A percentile compares a stretch with the other conserved stretches of the same genome.
phyloP scores from a whole-genome alignment of 2,329 filamentous ascomycete species.

The Beauveria caledonica region DNA sequence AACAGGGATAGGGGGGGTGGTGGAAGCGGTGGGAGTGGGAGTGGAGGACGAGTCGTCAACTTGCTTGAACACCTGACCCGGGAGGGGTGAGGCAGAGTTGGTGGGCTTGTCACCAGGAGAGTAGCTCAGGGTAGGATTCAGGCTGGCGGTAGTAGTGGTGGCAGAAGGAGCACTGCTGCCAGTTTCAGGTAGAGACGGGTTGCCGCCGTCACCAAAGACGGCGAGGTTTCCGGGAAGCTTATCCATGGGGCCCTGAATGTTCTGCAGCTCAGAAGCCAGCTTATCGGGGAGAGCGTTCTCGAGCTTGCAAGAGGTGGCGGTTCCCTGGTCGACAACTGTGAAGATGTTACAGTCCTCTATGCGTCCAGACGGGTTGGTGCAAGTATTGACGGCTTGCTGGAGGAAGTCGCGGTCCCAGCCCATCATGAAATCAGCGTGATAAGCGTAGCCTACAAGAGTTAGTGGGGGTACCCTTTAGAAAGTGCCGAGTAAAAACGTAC shows the following conservation, averaged over 20 bases:
- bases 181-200: constrained; percentile 6
- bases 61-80: constrained; percentile 37
- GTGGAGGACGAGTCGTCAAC: constrained; percentile 11
- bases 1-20: constrained; percentile 12
- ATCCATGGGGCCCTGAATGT: constrained; percentile 46
- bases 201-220: constrained; percentile 28
- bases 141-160: background rate
- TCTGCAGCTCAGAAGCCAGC: constrained; percentile 43
- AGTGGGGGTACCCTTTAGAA: background rate
- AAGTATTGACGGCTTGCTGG: constrained; percentile 62
- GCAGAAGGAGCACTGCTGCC: background rate
- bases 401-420: constrained; percentile 67
- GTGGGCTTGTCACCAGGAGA: constrained; percentile 26
- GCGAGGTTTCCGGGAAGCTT: constrained; percentile 58
- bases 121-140: constrained; percentile 28
- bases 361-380: constrained; percentile 61
- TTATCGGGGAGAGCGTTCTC: constrained; percentile 39
- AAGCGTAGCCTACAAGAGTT: constrained; percentile 52
- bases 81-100: constrained; percentile 26
- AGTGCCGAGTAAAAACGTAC: constrained; percentile 30
- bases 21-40: constrained; percentile 14
- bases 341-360: constrained; percentile 73
- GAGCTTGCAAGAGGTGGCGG: constrained; percentile 54
- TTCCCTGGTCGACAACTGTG: constrained; percentile 53
- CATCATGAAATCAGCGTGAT: constrained; percentile 73